Percentiles rank a stretch among this genome's conserved stretches.
Evolutionary conservation across 441 rosid species (phyloP).

Genomic region (Gossypium gossypioides): DNA sequence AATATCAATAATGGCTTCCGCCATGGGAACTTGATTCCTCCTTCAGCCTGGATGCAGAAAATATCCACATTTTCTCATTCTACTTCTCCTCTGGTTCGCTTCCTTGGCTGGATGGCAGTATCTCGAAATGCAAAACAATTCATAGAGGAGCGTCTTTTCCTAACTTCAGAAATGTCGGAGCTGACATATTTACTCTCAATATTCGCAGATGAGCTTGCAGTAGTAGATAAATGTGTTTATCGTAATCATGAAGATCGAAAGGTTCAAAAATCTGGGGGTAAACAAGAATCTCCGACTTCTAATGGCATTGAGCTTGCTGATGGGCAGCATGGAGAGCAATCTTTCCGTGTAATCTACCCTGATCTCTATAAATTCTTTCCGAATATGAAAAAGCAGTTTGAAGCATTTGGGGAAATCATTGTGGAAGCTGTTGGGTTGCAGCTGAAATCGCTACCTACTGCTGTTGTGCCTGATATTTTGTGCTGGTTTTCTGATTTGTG

Average conservation of each 20-base stretch:
- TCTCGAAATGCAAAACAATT: slow-evolving; percentile 58
- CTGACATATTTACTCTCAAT: slow-evolving; percentile 51
- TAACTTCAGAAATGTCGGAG: slow-evolving; percentile 60
- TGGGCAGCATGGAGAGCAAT: slow-evolving; percentile 26
- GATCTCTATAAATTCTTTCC: slow-evolving; percentile 63
- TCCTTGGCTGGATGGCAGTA: slow-evolving; percentile 90
- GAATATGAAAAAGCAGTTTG: slow-evolving; percentile 55
- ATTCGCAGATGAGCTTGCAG: slow-evolving; percentile 65
- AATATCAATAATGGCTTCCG: slow-evolving; percentile 31
- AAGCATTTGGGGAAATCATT: slow-evolving; percentile 60
- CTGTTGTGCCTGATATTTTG: slow-evolving; percentile 58
- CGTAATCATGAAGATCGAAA: slow-evolving; percentile 28
- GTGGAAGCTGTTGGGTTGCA: slow-evolving; percentile 80
- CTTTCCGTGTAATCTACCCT: slow-evolving; percentile 59
- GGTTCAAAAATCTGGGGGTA: slow-evolving; percentile 23
- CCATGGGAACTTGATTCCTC: slow-evolving; percentile 54
- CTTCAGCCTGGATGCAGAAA: slow-evolving; percentile 60
- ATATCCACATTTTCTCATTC: slow-evolving; percentile 49
- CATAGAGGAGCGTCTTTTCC: slow-evolving; percentile 45
- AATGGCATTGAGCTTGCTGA: slow-evolving; percentile 26
- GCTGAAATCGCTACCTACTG: slow-evolving; percentile 52
- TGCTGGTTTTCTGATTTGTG: slow-evolving; percentile 84
- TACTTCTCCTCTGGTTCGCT: slow-evolving; percentile 62
- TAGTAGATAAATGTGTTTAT: slow-evolving; percentile 34
- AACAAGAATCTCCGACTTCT: slow-evolving; percentile 15